Evolutionary conservation across 768 basidiomycete genomes (phyloP), one percentile per base, ranked within the genome.

Genomic region (Tricholoma flavovirens): DNA sequence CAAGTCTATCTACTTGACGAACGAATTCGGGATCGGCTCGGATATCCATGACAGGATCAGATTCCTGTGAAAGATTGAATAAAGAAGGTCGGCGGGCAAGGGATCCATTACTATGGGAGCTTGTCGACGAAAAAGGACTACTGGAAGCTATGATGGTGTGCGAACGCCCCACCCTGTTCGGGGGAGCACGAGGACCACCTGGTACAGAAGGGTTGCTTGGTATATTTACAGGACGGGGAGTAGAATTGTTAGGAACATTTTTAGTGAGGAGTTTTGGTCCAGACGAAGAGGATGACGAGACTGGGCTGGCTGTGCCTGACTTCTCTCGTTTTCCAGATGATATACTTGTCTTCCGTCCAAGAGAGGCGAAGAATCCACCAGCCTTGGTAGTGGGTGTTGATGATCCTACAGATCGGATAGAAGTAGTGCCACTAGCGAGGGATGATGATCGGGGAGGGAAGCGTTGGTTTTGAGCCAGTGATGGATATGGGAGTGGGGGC

Each of bases 401-500:
- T 1, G 81, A 72, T 21, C 69, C 71, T 30, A 77, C 66, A 10
- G 78, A 78, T 40, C 82, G 81, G 59, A 80, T 73, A 35, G 82
- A 83, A 5, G 80, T 68, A 1, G 81, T 71, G 35, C 61, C 68
- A 30, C 67, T 69, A 54, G 64, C 68, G 11, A 69, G 63, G 29
- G 68, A 69, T 45, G 70, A 71, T 38, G 74, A 67, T 55, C 66
- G 72, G 33, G 64, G 61, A 29, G 69, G 73, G 51, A 58, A 58
- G 56, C 62, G 71, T 51, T 62, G 70, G 50, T 65, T 65, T 17
- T 53, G 52, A 19, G 81, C 87, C 36, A 91, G 73, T 4, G 84
- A 81, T 3, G 90, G 90, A 64, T 93, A 93, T 3, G 90, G 90
- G 36, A 93, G 78, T 5, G 78, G 65, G 0, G 86, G 82, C 0